A percentile compares a stretch with the other conserved stretches of the same genome.
Conservation (phyloP, 2,329 filamentous ascomycete species). For the Penicillium sp. region DNA sequence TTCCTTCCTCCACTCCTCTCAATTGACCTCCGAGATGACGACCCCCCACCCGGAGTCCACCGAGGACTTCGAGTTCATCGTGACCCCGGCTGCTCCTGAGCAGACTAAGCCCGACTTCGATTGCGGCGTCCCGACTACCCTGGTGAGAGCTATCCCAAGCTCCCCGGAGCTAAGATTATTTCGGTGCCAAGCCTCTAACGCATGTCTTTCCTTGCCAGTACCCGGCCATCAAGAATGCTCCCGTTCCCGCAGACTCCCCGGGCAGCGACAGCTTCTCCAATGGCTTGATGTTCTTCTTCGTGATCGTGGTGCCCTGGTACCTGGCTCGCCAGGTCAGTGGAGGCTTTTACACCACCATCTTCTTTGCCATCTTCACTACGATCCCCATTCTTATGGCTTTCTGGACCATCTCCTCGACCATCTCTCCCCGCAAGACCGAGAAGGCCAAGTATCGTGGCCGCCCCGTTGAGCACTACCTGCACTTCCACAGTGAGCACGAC, state of each 20-base stretch:
- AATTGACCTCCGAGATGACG: conserved; percentile 33
- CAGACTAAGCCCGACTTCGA: conserved; percentile 50
- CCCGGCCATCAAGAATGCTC: conserved; percentile 86
- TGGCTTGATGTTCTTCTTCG: conserved; percentile 63
- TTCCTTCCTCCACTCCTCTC: conserved; percentile 19
- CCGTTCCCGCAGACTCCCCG: conserved; percentile 81
- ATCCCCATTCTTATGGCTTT: conserved; percentile 74
- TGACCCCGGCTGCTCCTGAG: conserved; percentile 55
- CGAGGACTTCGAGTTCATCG: conserved; percentile 51
- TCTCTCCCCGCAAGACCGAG: conserved; percentile 86
- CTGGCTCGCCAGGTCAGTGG: conserved; percentile 77
- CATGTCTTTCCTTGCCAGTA: conserved; percentile 51
- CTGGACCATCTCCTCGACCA: conserved; percentile 73
- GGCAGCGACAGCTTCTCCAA: conserved; percentile 87
- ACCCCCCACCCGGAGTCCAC: conserved; percentile 43
- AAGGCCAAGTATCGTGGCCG: conserved; percentile 82
- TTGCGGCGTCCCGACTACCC: conserved; percentile 58
- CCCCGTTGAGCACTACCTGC: conserved; percentile 78
- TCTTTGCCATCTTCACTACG: conserved; percentile 74
- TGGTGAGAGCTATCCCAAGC: conserved; percentile 43
- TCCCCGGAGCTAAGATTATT: conserved; percentile 1
- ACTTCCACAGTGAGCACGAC: conserved; percentile 46
- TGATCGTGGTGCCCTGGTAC: conserved; percentile 70
- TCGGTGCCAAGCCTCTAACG: conserved; percentile 1
- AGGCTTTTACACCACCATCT: conserved; percentile 78